A percentile compares a stretch with the other conserved stretches of the same genome.
These are phyloP conservation scores for Ceratocystis huliohia DNA, from an alignment of 2,329 filamentous ascomycete species.

Conservation along the genomic window DNA sequence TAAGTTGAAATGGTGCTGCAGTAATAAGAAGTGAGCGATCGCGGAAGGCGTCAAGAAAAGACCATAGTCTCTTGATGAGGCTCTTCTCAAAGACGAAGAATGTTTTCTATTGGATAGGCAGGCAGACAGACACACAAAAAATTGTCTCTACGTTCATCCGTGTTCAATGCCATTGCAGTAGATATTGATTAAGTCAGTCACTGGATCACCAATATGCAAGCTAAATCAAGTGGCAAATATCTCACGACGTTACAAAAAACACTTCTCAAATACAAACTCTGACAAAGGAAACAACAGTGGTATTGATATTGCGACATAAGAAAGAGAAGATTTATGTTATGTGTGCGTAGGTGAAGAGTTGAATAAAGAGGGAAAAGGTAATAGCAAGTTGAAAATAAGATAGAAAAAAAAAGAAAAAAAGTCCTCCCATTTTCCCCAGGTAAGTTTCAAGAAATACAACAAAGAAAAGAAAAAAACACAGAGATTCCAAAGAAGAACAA, in stretches of 20 bases:
- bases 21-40: no score
- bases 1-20: no score
- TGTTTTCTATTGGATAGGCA: no score
- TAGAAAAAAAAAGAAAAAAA: neutral
- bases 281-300: neutral
- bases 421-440: constrained; percentile 3
- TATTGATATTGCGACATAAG: neutral
- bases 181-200: no score
- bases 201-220: no score
- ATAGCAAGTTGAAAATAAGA: neutral
- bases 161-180: no score
- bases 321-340: constrained; percentile 2
- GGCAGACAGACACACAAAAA: no score
- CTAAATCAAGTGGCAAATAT: neutral
- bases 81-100: no score
- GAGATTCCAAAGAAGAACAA: neutral
- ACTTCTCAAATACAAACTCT: neutral
- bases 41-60: no score
- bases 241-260: neutral
- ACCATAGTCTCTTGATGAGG: no score
- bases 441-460: neutral
- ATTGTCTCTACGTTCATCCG: no score
- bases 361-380: neutral
- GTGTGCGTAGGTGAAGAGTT: neutral
- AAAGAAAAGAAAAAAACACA: neutral